A percentile compares a stretch with the other conserved stretches of the same genome.
Evolutionary conservation across 495 filamentous ascomycete genomes (phyloP).

Genomic region (Penicillium robsamsonii): DNA sequence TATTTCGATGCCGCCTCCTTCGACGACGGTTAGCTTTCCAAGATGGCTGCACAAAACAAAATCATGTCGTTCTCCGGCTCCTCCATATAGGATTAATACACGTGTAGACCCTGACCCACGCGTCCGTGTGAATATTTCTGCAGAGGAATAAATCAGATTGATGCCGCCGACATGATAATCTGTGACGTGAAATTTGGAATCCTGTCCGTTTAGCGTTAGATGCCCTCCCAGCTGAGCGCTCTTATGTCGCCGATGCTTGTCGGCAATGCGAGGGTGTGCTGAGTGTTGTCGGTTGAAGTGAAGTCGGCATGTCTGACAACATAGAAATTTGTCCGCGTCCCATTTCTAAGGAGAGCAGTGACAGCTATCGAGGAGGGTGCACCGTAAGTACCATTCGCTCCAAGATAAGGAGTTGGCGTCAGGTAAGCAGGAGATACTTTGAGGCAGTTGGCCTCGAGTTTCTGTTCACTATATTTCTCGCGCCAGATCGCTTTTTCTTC

Average conservation of each 20-base stretch:
- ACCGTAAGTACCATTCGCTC: slow-evolving; percentile 45
- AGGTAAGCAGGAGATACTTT: slow-evolving; percentile 63
- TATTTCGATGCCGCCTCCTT: slow-evolving; percentile 29
- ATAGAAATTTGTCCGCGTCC: slow-evolving; percentile 52
- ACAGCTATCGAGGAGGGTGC: slow-evolving; percentile 46
- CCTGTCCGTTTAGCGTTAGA: slow-evolving; percentile 62
- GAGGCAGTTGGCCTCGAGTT: slow-evolving; percentile 66
- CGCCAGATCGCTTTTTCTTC: slow-evolving; percentile 59
- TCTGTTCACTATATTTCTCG: slow-evolving; percentile 72
- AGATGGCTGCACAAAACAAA: slow-evolving; percentile 45
- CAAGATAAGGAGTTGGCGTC: slow-evolving; percentile 40
- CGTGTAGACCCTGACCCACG: slow-evolving; percentile 48
- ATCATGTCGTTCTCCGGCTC: slow-evolving; percentile 60
- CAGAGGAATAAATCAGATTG: slow-evolving; percentile 65
- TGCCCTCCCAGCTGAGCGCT: slow-evolving; percentile 58
- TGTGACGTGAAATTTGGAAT: slow-evolving; percentile 67
- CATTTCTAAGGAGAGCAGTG: slow-evolving; percentile 51
- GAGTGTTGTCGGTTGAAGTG: slow-evolving; percentile 42
- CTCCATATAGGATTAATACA: slow-evolving; percentile 65
- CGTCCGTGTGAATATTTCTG: slow-evolving; percentile 67
- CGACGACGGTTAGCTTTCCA: slow-evolving; percentile 15
- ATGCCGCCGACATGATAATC: slow-evolving; percentile 62
- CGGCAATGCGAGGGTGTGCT: slow-evolving; percentile 54
- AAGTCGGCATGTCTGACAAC: slow-evolving; percentile 59
- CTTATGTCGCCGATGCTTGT: slow-evolving; percentile 56